Evolutionary conservation across 208 protist genomes (phyloP).

Genomic region (Crithidia fasciculata): DNA sequence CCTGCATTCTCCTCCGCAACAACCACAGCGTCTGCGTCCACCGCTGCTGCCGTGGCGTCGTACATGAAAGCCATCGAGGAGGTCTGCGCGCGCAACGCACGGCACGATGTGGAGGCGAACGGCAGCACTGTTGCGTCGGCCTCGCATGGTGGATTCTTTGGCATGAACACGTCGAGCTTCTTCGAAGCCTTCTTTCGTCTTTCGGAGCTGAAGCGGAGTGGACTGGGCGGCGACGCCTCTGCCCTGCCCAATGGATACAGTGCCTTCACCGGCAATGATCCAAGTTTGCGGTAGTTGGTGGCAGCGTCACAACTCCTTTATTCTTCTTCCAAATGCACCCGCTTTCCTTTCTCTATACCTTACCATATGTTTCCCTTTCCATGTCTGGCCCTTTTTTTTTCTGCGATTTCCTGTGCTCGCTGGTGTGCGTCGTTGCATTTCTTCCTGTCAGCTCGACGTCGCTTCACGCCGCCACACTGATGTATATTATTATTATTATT

Average conservation of each 20-base stretch:
- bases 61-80: slow-evolving; percentile 11
- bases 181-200: slow-evolving; percentile 43
- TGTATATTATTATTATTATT: too few relatives aligned
- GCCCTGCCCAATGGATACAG: slow-evolving; percentile 62
- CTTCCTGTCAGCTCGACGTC: too few relatives aligned
- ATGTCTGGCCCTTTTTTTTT: too few relatives aligned
- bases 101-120: background rate
- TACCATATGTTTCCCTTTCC: too few relatives aligned
- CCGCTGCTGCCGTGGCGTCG: background rate
- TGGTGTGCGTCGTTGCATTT: too few relatives aligned
- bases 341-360: too few relatives aligned
- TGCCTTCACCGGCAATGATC: slow-evolving; percentile 77
- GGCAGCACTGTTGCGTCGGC: background rate
- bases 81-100: slow-evolving; percentile 11
- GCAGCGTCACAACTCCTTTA: too few relatives aligned
- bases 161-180: slow-evolving; percentile 40
- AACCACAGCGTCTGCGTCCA: background rate
- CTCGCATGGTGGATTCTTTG: slow-evolving; percentile 8
- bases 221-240: background rate
- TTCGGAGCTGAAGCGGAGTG: background rate
- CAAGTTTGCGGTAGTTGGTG: slow-evolving; percentile 33
- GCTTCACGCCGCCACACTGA: too few relatives aligned
- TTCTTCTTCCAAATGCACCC: too few relatives aligned
- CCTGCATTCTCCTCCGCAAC: slow-evolving; percentile 17
- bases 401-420: too few relatives aligned